These are phyloP conservation scores for Candolleomyces efflorescens DNA, from an alignment of 768 basidiomycete genomes.

Conservation along the genomic window DNA sequence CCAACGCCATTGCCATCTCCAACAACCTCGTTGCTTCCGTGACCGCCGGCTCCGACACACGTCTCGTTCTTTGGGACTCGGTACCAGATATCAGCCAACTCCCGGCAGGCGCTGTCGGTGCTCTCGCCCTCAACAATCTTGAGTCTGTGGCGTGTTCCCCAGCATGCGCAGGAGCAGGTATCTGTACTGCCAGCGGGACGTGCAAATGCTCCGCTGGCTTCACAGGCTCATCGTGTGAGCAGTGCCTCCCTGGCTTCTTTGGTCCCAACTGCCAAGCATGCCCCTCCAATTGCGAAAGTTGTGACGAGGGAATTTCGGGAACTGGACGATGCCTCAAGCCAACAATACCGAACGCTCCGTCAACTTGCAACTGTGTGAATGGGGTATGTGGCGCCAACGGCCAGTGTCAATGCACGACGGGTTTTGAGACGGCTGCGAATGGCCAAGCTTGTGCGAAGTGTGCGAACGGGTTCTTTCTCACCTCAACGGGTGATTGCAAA, in stretches of 20 bases:
- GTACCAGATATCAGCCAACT: constrained; percentile 73
- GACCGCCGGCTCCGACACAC: constrained; percentile 40
- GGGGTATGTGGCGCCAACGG: constrained; percentile 68
- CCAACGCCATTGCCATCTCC: constrained; percentile 64
- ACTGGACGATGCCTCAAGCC: constrained; percentile 63
- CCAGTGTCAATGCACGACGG: constrained; percentile 71
- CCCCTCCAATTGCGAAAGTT: constrained; percentile 61
- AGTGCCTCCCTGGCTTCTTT: constrained; percentile 71
- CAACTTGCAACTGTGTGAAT: constrained; percentile 78
- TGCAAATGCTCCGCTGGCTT: constrained; percentile 76
- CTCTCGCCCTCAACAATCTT: constrained; percentile 63
- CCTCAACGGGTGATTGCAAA: constrained; percentile 67
- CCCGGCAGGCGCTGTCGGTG: constrained; percentile 42
- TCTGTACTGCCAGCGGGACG: constrained; percentile 66
- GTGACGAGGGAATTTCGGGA: constrained; percentile 79
- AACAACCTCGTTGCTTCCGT: constrained; percentile 42
- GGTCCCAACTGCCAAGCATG: constrained; percentile 70
- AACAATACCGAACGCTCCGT: constrained; percentile 48
- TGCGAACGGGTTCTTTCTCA: constrained; percentile 69
- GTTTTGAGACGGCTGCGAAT: constrained; percentile 67
- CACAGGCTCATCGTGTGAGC: constrained; percentile 74
- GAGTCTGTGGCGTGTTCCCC: constrained; percentile 75
- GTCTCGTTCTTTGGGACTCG: constrained; percentile 74
- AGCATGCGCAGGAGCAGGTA: constrained; percentile 66
- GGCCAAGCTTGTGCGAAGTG: constrained; percentile 79